Evolutionary conservation across 2,329 filamentous ascomycete genomes (phyloP).

Genomic region (Orbilia brochopaga): DNA sequence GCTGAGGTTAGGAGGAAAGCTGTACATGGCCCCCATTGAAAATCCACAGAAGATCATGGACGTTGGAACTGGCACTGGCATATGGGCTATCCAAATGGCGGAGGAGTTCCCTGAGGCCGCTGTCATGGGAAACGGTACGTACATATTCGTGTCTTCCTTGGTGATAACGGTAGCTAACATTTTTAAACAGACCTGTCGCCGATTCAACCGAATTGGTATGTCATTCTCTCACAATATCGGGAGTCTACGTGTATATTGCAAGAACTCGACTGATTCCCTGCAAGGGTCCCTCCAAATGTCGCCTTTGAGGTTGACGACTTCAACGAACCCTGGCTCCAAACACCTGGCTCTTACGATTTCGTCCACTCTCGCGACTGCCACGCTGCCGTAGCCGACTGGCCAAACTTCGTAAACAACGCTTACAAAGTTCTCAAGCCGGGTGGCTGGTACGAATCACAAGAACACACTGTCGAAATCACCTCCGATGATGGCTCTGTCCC

Average conservation of each 20-base stretch:
- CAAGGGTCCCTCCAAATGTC: conserved; percentile 51
- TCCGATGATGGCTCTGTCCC: conserved; percentile 50
- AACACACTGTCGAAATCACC: conserved; percentile 52
- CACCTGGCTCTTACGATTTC: conserved; percentile 52
- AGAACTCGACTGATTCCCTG: neutral
- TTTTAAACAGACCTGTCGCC: conserved; percentile 56
- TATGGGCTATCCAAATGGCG: conserved; percentile 64
- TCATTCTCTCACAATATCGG: neutral
- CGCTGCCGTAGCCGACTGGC: conserved; percentile 67
- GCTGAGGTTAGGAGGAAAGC: conserved; percentile 60
- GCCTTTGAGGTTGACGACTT: conserved; percentile 54
- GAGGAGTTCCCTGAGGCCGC: conserved; percentile 52
- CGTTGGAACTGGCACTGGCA: conserved; percentile 63
- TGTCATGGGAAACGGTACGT: conserved; percentile 51
- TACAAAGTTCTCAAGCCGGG: conserved; percentile 62
- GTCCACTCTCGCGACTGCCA: conserved; percentile 60
- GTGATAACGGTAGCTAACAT: conserved; percentile 3
- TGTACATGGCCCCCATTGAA: conserved; percentile 61
- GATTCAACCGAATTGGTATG: conserved; percentile 55
- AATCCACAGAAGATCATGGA: conserved; percentile 61
- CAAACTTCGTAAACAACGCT: conserved; percentile 63
- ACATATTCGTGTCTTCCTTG: conserved; percentile 58
- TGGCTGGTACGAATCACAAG: conserved; percentile 59
- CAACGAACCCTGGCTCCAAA: conserved; percentile 52
- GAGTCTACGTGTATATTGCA: neutral